These are phyloP conservation scores for Neoboletus subvelutipes DNA, from an alignment of 768 basidiomycete genomes.

Conservation along the genomic window DNA sequence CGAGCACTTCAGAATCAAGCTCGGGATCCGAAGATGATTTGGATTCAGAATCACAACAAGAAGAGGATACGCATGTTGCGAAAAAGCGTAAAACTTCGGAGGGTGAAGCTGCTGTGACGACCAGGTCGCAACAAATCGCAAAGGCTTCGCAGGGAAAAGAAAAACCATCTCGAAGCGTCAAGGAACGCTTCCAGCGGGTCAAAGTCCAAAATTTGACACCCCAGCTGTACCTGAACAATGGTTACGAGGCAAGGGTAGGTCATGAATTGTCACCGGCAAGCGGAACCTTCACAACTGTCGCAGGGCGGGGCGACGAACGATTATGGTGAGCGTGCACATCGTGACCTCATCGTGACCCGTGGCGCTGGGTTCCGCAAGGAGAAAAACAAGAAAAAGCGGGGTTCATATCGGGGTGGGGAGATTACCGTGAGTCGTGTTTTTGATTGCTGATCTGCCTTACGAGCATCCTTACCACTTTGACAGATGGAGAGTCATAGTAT, in stretches of 20 bases:
- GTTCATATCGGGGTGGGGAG: slow-evolving; percentile 90
- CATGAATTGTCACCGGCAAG: not conserved
- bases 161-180: slow-evolving; percentile 38
- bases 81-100: slow-evolving; percentile 65
- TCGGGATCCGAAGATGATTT: slow-evolving; percentile 28
- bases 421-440: slow-evolving; percentile 68
- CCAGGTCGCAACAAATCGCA: not conserved
- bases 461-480: not conserved
- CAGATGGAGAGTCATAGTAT: slow-evolving; percentile 85
- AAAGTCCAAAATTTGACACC: slow-evolving; percentile 57
- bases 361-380: slow-evolving; percentile 97
- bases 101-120: slow-evolving; percentile 45
- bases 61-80: slow-evolving; percentile 33
- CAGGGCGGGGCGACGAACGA: slow-evolving; percentile 70
- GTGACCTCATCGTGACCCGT: slow-evolving; percentile 88
- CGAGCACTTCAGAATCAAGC: slow-evolving; percentile 14
- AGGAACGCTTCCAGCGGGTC: slow-evolving; percentile 79
- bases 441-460: not conserved
- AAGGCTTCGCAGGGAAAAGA: slow-evolving; percentile 7
- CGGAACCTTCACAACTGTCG: not conserved
- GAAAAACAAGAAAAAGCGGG: slow-evolving; percentile 99
- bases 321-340: slow-evolving; percentile 83
- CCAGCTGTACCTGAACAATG: slow-evolving; percentile 57
- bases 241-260: slow-evolving; percentile 78
- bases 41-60: not conserved